A percentile compares a stretch with the other conserved stretches of the same genome.
Conservation (phyloP, 495 filamentous ascomycete species). For the Letharia columbiana region DNA sequence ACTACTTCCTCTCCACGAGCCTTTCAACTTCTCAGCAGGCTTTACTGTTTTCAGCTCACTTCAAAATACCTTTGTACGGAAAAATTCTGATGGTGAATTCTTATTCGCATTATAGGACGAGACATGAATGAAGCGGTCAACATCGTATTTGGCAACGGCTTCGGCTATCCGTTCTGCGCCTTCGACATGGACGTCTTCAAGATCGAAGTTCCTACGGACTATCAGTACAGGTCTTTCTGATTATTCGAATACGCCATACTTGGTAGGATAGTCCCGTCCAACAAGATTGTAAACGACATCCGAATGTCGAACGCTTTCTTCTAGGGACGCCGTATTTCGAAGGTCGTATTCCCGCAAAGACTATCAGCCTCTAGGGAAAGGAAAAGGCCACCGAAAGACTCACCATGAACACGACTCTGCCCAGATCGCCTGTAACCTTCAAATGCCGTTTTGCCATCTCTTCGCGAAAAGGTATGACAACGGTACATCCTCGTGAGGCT, state of each 20-base stretch:
- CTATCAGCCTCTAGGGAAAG: constrained; percentile 3
- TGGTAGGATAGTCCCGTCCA: constrained; percentile 90
- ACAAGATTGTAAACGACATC: constrained; percentile 96
- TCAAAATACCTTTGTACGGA: constrained; percentile 66
- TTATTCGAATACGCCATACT: constrained; percentile 47
- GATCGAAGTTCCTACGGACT: constrained; percentile 70
- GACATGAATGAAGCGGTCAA: constrained; percentile 94
- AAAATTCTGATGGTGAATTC: constrained; percentile 77
- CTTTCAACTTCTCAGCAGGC: constrained; percentile 33
- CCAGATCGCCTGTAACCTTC: constrained; percentile 90
- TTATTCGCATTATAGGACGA: constrained; percentile 87
- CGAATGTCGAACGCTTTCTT: constrained; percentile 92
- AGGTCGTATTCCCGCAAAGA: constrained; percentile 76
- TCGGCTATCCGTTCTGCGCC: constrained; percentile 91
- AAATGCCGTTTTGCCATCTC: constrained; percentile 97
- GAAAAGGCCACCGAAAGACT: constrained; percentile 1
- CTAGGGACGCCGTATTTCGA: constrained; percentile 88
- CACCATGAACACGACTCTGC: constrained; percentile 78
- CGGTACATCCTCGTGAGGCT: constrained; percentile 88
- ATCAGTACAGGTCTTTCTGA: constrained; percentile 26
- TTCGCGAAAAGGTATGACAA: constrained; percentile 88
- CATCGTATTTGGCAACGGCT: constrained; percentile 95
- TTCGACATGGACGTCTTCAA: constrained; percentile 89
- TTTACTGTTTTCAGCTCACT: constrained; percentile 2
- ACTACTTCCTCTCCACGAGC: constrained; percentile 74